Conservation (phyloP, 257 asterid species). For the Gynochthodes officinalis region DNA sequence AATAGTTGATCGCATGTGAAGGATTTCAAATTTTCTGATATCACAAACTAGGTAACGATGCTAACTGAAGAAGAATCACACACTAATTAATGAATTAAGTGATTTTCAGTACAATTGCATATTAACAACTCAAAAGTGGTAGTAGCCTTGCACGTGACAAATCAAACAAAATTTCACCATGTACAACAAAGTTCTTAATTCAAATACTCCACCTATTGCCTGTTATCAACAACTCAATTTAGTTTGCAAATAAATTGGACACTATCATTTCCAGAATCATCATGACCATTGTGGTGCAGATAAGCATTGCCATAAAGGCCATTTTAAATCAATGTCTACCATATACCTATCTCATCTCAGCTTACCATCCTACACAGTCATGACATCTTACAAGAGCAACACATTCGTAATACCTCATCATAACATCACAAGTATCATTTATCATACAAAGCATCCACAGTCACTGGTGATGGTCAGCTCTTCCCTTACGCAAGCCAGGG, state of each 20-base stretch:
- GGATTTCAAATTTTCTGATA: neutral
- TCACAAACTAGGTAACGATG: neutral
- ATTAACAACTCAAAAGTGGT: neutral
- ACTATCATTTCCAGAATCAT: neutral
- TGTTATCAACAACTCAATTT: neutral
- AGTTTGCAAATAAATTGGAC: neutral
- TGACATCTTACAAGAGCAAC: neutral
- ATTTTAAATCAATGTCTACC: neutral
- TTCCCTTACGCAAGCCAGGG: neutral
- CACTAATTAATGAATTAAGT: neutral
- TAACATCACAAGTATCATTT: neutral
- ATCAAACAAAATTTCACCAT: neutral
- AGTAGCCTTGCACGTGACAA: neutral
- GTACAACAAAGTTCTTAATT: neutral
- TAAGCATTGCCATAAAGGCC: neutral
- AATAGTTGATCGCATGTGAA: neutral
- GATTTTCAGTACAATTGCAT: neutral
- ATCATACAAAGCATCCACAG: neutral
- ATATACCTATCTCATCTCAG: neutral
- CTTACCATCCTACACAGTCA: neutral
- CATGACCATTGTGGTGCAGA: neutral
- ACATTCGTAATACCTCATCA: neutral
- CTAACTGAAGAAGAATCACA: neutral
- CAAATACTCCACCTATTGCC: neutral
- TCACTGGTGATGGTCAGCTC: neutral